Evolutionary conservation across 345 rosid genomes (phyloP), one percentile per base, ranked within the genome.

Genomic region (Noccaea caerulescens): DNA sequence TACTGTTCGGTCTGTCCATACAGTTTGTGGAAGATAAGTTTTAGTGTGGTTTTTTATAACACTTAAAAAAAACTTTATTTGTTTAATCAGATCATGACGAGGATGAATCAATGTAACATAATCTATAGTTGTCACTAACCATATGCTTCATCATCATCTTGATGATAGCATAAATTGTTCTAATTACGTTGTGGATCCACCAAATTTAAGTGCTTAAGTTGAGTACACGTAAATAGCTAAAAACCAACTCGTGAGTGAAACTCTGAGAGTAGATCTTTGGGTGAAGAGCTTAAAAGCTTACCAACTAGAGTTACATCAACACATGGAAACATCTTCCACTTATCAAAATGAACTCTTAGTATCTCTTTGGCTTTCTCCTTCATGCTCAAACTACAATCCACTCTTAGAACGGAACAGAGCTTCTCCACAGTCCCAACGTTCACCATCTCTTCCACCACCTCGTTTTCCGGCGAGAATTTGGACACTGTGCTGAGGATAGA

Each of bases 321-420:
- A 49, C 94, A 89, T 72, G 91, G 89, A 71, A 75, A 84, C 44
- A 80, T 84, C 76, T 78, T 84, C 89, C 88, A 88, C 53, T 81
- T 83, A 3, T 83, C 80, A 41, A 69, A 81, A 75, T 84, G 85
- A 20, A 75, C 73, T 63, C 76, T 72, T 12, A 92, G 85, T 47
- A 92, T 83, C 63, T 76, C 83, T 49, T 71, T 69, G 0, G 83
- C 88, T 59, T 80, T 86, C 8, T 79, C 80, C 73, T 84, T 89
- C 79, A 89, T 66, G 73, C 77, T 73, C 10, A 63, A 3, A 3
- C 84, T 70, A 58, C 81, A 76, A 13, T 80, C 84, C 45, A 39
- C 67, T 36, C 80, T 87, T 6, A 90, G 50, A 71, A 89, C 64
- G 55, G 65, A 32, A 53, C 83, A 84, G 38, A 92, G 96, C 80